A percentile compares a stretch with the other conserved stretches of the same genome.
Evolutionary conservation across 1,284 basidiomycete species (phyloP).

Genomic region (Trichosporon inkin): DNA sequence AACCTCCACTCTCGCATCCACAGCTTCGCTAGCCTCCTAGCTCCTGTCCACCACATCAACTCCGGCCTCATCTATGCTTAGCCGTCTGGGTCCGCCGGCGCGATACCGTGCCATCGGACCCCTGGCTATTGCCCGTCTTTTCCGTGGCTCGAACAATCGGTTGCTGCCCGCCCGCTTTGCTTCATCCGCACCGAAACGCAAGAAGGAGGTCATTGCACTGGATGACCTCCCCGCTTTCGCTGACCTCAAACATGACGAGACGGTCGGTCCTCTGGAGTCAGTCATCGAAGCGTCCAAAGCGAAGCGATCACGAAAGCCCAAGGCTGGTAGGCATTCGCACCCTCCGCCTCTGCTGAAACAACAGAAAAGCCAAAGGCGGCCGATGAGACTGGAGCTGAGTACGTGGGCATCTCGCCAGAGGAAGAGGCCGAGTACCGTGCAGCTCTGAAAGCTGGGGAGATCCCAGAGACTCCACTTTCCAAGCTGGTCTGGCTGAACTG

Average conservation of each 20-base stretch:
- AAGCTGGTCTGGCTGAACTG: conserved; percentile 67
- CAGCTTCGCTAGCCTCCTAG: neutral
- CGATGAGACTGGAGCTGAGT: conserved; percentile 13
- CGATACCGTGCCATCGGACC: neutral
- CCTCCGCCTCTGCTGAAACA: neutral
- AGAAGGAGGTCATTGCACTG: conserved; percentile 8
- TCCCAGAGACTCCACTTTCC: conserved; percentile 56
- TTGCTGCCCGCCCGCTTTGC: neutral
- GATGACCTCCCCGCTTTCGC: conserved; percentile 20
- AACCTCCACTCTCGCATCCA: neutral
- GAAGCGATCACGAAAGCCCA: conserved; percentile 5
- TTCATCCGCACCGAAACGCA: neutral
- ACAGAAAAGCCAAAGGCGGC: neutral
- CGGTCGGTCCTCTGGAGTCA: conserved; percentile 17
- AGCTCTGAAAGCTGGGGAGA: conserved; percentile 25
- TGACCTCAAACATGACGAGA: conserved; percentile 13
- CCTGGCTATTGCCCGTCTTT: neutral
- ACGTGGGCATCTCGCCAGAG: conserved; percentile 3
- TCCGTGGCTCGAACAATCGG: neutral
- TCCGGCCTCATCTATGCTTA: conserved; percentile 1
- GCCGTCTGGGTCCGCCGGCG: conserved; percentile 14
- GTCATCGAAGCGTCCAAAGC: conserved; percentile 8
- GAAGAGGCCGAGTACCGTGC: conserved; percentile 20
- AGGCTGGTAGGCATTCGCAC: neutral
- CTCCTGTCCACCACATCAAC: neutral